Percentiles rank a stretch among this genome's conserved stretches.
Conservation (phyloP, 495 filamentous ascomycete genomes). For the Penicillium samsonianum region DNA sequence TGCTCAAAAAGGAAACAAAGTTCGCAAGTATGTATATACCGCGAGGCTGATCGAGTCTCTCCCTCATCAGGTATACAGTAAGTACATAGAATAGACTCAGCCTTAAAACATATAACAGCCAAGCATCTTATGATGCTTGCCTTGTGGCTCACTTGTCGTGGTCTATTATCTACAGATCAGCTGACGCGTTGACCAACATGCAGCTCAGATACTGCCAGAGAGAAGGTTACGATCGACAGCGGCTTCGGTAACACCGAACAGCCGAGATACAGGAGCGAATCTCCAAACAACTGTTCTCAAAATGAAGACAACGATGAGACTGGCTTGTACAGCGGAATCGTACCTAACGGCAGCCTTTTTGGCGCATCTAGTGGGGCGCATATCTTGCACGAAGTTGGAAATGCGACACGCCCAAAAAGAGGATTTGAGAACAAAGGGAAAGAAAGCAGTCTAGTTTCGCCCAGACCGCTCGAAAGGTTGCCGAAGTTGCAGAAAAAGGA, state of each 20-base stretch:
- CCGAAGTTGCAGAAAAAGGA: slow-evolving; percentile 1
- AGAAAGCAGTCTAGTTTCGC: too few species aligned
- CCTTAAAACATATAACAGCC: too few species aligned
- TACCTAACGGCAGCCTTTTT: slow-evolving; percentile 6
- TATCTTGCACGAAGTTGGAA: slow-evolving; percentile 1
- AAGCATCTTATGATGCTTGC: too few species aligned
- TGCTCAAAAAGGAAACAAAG: slow-evolving; percentile 16
- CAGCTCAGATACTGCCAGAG: neutral
- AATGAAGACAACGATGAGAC: neutral
- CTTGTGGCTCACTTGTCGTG: too few species aligned
- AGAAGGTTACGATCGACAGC: neutral
- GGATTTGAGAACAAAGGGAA: neutral
- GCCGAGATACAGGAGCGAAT: neutral
- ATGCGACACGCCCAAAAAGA: neutral
- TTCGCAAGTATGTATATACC: slow-evolving; percentile 10
- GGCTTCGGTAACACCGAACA: neutral
- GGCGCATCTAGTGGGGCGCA: slow-evolving; percentile 10
- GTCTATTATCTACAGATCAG: neutral
- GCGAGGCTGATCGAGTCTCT: slow-evolving; percentile 1
- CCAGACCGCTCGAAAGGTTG: neutral
- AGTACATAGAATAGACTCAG: neutral
- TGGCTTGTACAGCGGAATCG: neutral
- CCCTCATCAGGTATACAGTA: neutral
- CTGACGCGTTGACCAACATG: neutral
- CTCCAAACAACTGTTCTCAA: neutral